phyloP scores from a whole-genome alignment of 768 basidiomycete genomes.

The Pulveroboletus sp. region DNA sequence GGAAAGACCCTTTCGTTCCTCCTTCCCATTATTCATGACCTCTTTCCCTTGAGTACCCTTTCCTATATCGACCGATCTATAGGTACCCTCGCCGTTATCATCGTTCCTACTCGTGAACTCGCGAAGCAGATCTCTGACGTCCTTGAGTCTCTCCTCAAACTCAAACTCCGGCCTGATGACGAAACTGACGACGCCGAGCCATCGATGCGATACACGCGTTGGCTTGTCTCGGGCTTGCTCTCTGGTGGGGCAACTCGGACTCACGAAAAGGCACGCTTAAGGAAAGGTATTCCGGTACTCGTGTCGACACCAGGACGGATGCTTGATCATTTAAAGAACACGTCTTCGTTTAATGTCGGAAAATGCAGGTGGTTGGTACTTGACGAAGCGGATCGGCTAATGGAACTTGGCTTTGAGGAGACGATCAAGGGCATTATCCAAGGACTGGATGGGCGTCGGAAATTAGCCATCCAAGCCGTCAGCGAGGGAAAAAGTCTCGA shows the following conservation, averaged over 20 bases:
- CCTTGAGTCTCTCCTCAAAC: conserved; percentile 72
- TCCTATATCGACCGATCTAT: conserved; percentile 94
- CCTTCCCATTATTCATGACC: conserved; percentile 91
- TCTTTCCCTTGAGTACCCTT: conserved; percentile 81
- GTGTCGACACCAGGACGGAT: conserved; percentile 94
- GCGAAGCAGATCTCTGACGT: conserved; percentile 97
- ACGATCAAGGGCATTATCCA: conserved; percentile 87
- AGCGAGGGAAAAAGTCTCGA: conserved; percentile 63
- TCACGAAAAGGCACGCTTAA: conserved; percentile 92
- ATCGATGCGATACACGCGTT: conserved; percentile 61
- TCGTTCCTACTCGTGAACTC: conserved; percentile 92
- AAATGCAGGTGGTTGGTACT: conserved; percentile 95
- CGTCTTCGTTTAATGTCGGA: conserved; percentile 84
- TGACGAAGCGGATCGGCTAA: conserved; percentile 94
- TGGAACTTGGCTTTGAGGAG: conserved; percentile 98
- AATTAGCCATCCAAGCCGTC: conserved; percentile 63
- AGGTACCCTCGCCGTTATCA: conserved; percentile 90
- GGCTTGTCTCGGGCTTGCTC: conserved; percentile 90
- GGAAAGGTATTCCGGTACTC: conserved; percentile 93
- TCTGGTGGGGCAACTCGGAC: conserved; percentile 91
- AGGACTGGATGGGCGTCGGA: conserved; percentile 77
- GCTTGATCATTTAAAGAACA: conserved; percentile 95
- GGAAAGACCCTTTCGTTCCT: conserved; percentile 94
- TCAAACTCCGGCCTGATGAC: conserved; percentile 61
- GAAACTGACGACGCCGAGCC: conserved; percentile 47